A percentile compares a stretch with the other conserved stretches of the same genome.
Evolutionary conservation across 1,284 basidiomycete genomes (phyloP).

Genomic region (Rhizoctonia solani): DNA sequence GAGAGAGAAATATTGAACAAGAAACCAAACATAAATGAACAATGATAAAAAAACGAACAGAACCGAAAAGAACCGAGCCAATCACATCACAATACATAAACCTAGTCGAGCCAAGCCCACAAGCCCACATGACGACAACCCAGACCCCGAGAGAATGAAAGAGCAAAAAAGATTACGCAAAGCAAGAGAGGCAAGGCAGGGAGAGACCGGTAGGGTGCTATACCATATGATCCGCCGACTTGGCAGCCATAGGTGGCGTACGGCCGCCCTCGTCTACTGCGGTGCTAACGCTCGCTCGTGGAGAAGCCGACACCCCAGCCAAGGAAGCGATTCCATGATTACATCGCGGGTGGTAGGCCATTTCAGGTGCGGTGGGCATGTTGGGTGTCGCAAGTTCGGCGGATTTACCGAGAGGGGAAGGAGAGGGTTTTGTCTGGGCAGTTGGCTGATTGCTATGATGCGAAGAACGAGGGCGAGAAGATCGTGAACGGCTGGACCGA

Average conservation of each 20-base stretch:
- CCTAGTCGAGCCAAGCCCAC: background rate
- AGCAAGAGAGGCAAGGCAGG: background rate
- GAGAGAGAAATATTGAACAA: background rate
- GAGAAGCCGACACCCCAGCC: conserved; percentile 4
- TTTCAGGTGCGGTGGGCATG: conserved; percentile 12
- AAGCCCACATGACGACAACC: background rate
- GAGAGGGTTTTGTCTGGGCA: background rate
- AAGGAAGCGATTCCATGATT: conserved; percentile 24
- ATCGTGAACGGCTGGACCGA: background rate
- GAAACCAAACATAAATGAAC: conserved; percentile 5
- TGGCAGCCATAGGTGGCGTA: conserved; percentile 19
- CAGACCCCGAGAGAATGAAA: background rate
- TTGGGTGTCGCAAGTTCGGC: background rate
- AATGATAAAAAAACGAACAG: background rate
- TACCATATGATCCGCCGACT: conserved; percentile 21
- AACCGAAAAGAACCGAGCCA: background rate
- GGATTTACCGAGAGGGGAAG: background rate
- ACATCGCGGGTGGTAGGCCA: conserved; percentile 25
- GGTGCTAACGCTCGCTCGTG: conserved; percentile 21
- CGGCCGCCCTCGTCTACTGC: conserved; percentile 5
- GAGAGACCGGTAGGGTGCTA: too few relatives aligned
- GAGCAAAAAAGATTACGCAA: background rate
- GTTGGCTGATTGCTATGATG: background rate
- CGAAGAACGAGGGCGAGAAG: background rate
- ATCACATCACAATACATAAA: background rate